A percentile compares a stretch with the other conserved stretches of the same genome.
phyloP scores from a whole-genome alignment of 148 eudicot genomes.

The Limonium bicolor region DNA sequence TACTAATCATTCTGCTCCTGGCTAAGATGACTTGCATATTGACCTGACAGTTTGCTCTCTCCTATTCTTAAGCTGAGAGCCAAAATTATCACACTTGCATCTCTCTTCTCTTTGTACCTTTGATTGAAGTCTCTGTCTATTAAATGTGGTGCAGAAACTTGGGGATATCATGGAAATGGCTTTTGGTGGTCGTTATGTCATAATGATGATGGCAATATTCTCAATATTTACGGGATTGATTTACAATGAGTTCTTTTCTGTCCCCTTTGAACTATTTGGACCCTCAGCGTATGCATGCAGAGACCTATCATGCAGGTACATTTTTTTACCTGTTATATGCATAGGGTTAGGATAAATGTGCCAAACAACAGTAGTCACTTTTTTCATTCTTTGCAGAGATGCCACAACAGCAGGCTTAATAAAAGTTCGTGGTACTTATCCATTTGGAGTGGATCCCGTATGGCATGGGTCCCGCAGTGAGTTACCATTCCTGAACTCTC shows the following conservation, averaged over 20 bases:
- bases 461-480: constrained; percentile 58
- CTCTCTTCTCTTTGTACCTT: too few relatives aligned
- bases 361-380: neutral
- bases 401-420: constrained; percentile 42
- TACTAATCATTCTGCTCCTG: too few relatives aligned
- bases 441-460: constrained; percentile 47
- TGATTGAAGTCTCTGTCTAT: neutral
- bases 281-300: constrained; percentile 49
- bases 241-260: constrained; percentile 49
- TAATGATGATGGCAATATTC: constrained; percentile 48
- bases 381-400: constrained; percentile 21
- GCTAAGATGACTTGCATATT: too few relatives aligned
- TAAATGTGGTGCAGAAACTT: constrained; percentile 33
- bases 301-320: constrained; percentile 42
- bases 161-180: constrained; percentile 53
- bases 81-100: too few relatives aligned
- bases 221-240: constrained; percentile 48
- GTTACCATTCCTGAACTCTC: constrained; percentile 50
- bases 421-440: constrained; percentile 43
- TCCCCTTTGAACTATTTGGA: constrained; percentile 39
- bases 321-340: neutral
- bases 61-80: too few relatives aligned
- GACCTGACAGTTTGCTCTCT: too few relatives aligned
- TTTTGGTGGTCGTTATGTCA: constrained; percentile 54
- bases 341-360: neutral